Evolutionary conservation across 805 yeast species (phyloP).

Genomic region (Candida odintsovae): DNA sequence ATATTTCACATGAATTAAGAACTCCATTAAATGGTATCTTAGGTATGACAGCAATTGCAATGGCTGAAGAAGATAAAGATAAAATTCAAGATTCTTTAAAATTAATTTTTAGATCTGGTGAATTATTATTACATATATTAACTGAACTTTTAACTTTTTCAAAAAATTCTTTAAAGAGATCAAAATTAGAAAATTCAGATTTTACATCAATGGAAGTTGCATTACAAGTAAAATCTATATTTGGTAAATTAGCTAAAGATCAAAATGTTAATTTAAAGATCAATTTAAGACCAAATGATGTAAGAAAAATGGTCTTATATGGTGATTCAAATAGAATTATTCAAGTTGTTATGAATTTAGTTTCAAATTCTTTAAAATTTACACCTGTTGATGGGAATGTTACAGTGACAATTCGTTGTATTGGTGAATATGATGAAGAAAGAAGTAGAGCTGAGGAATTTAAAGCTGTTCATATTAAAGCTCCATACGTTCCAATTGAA

Average conservation of each 20-base stretch:
- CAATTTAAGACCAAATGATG: conserved; percentile 52
- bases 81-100: conserved; percentile 72
- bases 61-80: conserved; percentile 71
- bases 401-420: conserved; percentile 50
- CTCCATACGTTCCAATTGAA: conserved; percentile 1
- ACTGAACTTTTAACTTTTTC: conserved; percentile 89
- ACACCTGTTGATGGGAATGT: conserved; percentile 88
- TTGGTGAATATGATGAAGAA: conserved; percentile 65
- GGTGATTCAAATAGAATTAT: conserved; percentile 90
- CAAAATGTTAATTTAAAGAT: conserved; percentile 67
- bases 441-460: conserved; percentile 37
- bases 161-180: conserved; percentile 81
- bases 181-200: conserved; percentile 77
- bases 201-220: conserved; percentile 79
- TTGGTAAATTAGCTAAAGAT: conserved; percentile 72
- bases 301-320: conserved; percentile 58
- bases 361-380: conserved; percentile 85
- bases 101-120: conserved; percentile 87
- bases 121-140: conserved; percentile 76
- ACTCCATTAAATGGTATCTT: conserved; percentile 95
- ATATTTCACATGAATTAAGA: conserved; percentile 88
- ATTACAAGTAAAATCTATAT: conserved; percentile 78
- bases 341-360: conserved; percentile 89
- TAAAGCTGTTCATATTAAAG: conserved; percentile 40
- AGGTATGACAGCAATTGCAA: conserved; percentile 91